These are phyloP conservation scores for Shiraia sp. DNA, from an alignment of 2,329 filamentous ascomycete genomes.

Conservation along the genomic window DNA sequence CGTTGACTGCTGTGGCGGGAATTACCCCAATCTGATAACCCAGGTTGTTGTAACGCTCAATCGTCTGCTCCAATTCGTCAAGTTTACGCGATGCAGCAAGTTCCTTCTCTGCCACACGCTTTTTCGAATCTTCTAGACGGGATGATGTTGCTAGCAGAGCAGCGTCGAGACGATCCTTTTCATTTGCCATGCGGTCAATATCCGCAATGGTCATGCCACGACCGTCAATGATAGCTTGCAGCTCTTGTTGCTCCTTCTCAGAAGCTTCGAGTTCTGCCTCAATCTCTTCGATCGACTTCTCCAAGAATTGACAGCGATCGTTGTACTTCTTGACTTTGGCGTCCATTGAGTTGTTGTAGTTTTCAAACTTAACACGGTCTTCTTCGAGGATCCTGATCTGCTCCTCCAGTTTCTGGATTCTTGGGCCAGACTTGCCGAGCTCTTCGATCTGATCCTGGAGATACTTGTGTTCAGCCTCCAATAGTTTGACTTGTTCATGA, in stretches of 20 bases:
- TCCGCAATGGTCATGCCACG: constrained; percentile 96
- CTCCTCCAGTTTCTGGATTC: constrained; percentile 81
- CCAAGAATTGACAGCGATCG: constrained; percentile 76
- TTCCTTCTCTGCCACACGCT: constrained; percentile 82
- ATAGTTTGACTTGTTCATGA: constrained; percentile 76
- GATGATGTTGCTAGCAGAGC: constrained; percentile 76
- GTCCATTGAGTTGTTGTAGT: constrained; percentile 85
- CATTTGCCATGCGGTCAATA: constrained; percentile 98
- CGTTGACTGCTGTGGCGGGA: constrained; percentile 80
- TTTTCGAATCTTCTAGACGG: constrained; percentile 83
- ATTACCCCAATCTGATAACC: constrained; percentile 94
- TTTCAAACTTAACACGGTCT: constrained; percentile 92
- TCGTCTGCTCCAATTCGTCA: constrained; percentile 87
- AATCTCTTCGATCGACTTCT: constrained; percentile 82
- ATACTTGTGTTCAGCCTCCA: constrained; percentile 83
- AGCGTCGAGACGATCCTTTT: constrained; percentile 90
- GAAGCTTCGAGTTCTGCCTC: constrained; percentile 80
- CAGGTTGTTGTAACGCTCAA: constrained; percentile 90
- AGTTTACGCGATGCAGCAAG: constrained; percentile 82
- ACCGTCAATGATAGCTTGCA: constrained; percentile 87
- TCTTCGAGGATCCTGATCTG: constrained; percentile 93
- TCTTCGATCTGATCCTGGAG: constrained; percentile 86
- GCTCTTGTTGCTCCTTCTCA: constrained; percentile 76
- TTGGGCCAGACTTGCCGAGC: constrained; percentile 81
- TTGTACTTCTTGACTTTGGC: constrained; percentile 89